phyloP scores from a whole-genome alignment of 2,329 filamentous ascomycete species.

The Trichoderma oligosporum region DNA sequence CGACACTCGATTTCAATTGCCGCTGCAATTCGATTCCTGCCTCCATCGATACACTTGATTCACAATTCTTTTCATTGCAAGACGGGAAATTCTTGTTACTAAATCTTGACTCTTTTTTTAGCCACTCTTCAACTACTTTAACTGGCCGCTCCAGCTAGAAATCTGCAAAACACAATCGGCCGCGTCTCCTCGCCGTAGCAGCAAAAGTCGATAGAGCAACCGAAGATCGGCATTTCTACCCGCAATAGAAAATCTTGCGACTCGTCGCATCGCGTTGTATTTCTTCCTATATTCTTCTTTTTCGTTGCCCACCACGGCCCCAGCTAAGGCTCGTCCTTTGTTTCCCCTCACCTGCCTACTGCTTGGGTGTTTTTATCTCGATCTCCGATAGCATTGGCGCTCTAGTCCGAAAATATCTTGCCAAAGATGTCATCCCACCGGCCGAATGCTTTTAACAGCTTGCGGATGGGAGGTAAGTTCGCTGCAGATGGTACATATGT shows the following conservation, averaged over 20 bases:
- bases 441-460: conserved; percentile 77
- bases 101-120: conserved; percentile 9
- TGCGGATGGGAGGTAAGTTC: conserved; percentile 95
- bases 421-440: conserved; percentile 78
- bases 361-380: conserved; percentile 24
- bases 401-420: conserved; percentile 27
- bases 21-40: conserved; percentile 1
- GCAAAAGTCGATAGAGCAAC: conserved; percentile 3
- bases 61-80: background rate
- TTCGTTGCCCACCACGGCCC: conserved; percentile 38
- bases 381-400: conserved; percentile 28
- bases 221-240: background rate
- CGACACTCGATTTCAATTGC: conserved; percentile 6
- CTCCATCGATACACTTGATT: background rate
- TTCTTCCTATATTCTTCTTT: conserved; percentile 20
- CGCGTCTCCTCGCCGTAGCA: conserved; percentile 5
- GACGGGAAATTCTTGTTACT: conserved; percentile 7
- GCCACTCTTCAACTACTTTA: conserved; percentile 1
- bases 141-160: background rate
- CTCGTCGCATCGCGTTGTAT: conserved; percentile 3
- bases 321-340: conserved; percentile 28
- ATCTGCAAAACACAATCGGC: conserved; percentile 5
- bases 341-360: conserved; percentile 30
- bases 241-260: conserved; percentile 12
- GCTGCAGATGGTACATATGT: background rate